Conservation (phyloP, 2,329 filamentous ascomycete genomes). For the Trichophyton mentagrophytes region DNA sequence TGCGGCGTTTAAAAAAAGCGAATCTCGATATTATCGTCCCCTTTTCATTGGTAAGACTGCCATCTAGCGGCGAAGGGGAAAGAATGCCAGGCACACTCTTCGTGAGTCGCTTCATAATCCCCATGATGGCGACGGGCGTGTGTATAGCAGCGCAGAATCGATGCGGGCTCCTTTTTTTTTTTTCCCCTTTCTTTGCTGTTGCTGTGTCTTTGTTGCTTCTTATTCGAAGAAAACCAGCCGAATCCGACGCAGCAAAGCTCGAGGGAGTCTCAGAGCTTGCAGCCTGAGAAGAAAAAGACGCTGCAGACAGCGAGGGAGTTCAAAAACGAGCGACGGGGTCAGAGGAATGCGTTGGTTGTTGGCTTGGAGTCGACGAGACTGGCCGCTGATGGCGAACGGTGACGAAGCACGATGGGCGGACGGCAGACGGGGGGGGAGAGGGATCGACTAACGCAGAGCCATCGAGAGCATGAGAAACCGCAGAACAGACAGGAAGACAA, state of each 20-base stretch:
- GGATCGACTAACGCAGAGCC: slow-evolving; percentile 1
- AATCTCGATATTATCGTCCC: slow-evolving; percentile 39
- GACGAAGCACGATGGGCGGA: neutral
- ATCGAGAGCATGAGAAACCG: neutral
- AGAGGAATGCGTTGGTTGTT: neutral
- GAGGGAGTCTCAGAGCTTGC: neutral
- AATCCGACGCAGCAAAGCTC: neutral
- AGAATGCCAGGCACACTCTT: slow-evolving; percentile 38
- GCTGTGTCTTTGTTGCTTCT: neutral
- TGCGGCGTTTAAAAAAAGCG: slow-evolving; percentile 71
- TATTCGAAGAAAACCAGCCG: neutral
- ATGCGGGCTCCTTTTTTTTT: neutral
- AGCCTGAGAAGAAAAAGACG: neutral
- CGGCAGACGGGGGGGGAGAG: neutral
- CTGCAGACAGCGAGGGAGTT: neutral
- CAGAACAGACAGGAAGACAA: neutral
- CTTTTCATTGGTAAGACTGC: slow-evolving; percentile 33
- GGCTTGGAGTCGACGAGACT: neutral
- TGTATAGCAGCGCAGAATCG: neutral
- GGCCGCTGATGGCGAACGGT: neutral
- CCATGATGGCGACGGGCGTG: slow-evolving; percentile 30
- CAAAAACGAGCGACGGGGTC: slow-evolving; percentile 3
- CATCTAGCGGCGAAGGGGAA: slow-evolving; percentile 32
- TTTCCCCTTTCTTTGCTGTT: too few relatives aligned
- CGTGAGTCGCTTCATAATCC: slow-evolving; percentile 41